These are phyloP conservation scores for Xylariales sp. DNA, from an alignment of 2,329 filamentous ascomycete genomes.

Conservation along the genomic window DNA sequence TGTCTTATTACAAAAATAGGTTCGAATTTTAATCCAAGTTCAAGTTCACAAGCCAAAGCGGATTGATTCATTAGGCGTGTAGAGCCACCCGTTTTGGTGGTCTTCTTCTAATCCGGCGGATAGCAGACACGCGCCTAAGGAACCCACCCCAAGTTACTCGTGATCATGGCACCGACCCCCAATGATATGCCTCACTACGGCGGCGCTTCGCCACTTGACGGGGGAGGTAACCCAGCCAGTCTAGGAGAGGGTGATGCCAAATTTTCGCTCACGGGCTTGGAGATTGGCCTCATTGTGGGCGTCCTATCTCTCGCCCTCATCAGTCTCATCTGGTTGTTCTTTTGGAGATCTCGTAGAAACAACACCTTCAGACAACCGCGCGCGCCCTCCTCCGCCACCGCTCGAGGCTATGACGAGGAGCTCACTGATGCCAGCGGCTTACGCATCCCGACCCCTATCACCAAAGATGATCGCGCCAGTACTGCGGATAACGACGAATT, in stretches of 20 bases:
- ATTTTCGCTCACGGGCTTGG: conserved; percentile 39
- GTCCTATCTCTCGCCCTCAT: conserved; percentile 42
- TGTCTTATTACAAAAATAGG: background rate
- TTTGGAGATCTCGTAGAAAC: conserved; percentile 46
- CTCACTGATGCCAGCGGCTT: conserved; percentile 29
- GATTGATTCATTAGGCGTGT: background rate
- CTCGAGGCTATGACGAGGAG: conserved; percentile 26
- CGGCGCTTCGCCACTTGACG: conserved; percentile 45
- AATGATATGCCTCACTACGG: conserved; percentile 41
- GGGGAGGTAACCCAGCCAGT: conserved; percentile 39
- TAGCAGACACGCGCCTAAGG: background rate
- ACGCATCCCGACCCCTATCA: conserved; percentile 35
- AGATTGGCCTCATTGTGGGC: conserved; percentile 48
- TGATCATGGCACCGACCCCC: conserved; percentile 34
- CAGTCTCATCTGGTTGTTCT: conserved; percentile 44
- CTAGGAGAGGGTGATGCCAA: conserved; percentile 36
- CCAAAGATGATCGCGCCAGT: conserved; percentile 40
- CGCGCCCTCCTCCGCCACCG: background rate
- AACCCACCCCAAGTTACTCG: background rate
- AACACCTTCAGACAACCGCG: conserved; percentile 32
- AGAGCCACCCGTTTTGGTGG: background rate
- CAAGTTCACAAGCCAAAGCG: background rate
- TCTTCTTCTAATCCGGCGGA: background rate
- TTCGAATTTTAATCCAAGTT: background rate
- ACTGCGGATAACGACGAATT: conserved; percentile 39